Conservation (phyloP, 1,284 basidiomycete genomes). For the Puccinia novopanici region DNA sequence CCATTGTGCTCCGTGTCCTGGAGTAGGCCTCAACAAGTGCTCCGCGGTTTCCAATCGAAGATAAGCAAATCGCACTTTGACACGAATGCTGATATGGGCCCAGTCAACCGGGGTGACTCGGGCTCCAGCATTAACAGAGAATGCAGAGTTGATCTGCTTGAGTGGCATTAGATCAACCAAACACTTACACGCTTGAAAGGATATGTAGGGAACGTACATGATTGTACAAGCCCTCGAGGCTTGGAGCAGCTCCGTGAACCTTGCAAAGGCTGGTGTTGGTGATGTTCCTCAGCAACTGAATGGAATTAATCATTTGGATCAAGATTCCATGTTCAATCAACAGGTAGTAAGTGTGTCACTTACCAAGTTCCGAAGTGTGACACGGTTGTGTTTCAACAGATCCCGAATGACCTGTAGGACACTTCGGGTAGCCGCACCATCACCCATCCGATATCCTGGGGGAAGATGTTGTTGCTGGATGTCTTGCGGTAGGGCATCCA, state of each 20-base stretch:
- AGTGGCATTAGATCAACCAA: not conserved
- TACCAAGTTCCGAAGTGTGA: not conserved
- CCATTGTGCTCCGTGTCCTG: not conserved
- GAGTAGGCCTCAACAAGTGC: not conserved
- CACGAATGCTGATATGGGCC: not conserved
- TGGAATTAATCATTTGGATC: too few species aligned
- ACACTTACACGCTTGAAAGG: too few species aligned
- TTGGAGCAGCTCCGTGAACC: not conserved
- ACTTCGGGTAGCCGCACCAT: not conserved
- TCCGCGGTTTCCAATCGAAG: not conserved
- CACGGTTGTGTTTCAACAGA: not conserved
- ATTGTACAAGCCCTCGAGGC: not conserved
- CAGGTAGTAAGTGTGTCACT: not conserved
- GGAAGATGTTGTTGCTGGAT: not conserved
- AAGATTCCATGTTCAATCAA: too few species aligned
- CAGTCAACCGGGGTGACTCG: not conserved
- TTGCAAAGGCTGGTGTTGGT: not conserved
- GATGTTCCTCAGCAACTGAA: too few species aligned
- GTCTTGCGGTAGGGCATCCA: not conserved
- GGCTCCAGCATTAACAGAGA: not conserved
- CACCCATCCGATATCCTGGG: not conserved
- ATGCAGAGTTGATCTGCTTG: not conserved
- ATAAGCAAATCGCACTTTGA: conserved; percentile 1
- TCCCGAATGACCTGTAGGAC: not conserved
- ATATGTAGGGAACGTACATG: not conserved